A percentile compares a stretch with the other conserved stretches of the same genome.
These are phyloP conservation scores for Pichia cephalocereana DNA, from an alignment of 805 yeast species.

Conservation along the genomic window DNA sequence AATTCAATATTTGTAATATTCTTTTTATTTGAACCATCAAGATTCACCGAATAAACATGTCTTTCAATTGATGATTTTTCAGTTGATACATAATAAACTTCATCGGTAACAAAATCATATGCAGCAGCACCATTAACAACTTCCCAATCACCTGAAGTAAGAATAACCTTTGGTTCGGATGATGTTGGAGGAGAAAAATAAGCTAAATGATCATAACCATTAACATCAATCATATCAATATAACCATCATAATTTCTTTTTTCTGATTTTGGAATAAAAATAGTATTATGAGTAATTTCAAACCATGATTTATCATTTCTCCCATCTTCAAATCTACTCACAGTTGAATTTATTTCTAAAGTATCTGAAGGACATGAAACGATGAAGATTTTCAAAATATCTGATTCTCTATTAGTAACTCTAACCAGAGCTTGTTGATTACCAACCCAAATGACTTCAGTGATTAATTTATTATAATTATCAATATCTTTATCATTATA, in stretches of 20 bases:
- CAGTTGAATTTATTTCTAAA: slow-evolving; percentile 20
- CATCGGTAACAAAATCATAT: slow-evolving; percentile 43
- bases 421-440: slow-evolving; percentile 41
- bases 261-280: slow-evolving; percentile 44
- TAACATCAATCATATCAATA: slow-evolving; percentile 62
- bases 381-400: slow-evolving; percentile 46
- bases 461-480: slow-evolving; percentile 41
- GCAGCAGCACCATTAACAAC: slow-evolving; percentile 67
- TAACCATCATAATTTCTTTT: slow-evolving; percentile 56
- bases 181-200: slow-evolving; percentile 68
- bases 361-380: slow-evolving; percentile 33
- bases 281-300: slow-evolving; percentile 61
- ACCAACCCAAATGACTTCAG: slow-evolving; percentile 70
- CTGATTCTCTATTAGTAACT: slow-evolving; percentile 58
- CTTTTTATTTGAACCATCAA: slow-evolving; percentile 36
- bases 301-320: slow-evolving; percentile 57
- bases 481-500: slow-evolving; percentile 33
- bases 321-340: slow-evolving; percentile 40
- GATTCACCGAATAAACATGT: slow-evolving; percentile 64
- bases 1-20: slow-evolving; percentile 41
- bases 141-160: slow-evolving; percentile 84
- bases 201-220: slow-evolving; percentile 68
- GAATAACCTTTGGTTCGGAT: slow-evolving; percentile 36
- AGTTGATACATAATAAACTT: slow-evolving; percentile 65
- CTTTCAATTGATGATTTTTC: slow-evolving; percentile 73